Evolutionary conservation across 805 yeast species (phyloP).

Genomic region (Ogataea nakhonphanomensis): DNA sequence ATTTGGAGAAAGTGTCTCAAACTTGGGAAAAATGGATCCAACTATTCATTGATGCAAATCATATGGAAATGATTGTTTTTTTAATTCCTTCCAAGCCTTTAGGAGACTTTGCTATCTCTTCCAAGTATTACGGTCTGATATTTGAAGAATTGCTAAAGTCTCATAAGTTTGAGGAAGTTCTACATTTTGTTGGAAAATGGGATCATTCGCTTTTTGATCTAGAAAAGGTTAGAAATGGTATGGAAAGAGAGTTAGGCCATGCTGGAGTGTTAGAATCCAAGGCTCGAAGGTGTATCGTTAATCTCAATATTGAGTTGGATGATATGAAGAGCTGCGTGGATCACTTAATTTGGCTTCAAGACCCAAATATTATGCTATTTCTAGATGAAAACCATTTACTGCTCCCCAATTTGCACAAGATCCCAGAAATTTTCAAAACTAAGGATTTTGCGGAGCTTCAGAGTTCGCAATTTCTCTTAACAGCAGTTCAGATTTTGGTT

Average conservation of each 20-base stretch:
- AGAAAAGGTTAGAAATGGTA: conserved; percentile 37
- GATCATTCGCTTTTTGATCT: conserved; percentile 50
- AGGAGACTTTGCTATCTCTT: conserved; percentile 30
- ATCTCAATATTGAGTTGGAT: conserved; percentile 52
- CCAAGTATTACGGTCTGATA: conserved; percentile 42
- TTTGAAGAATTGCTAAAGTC: conserved; percentile 43
- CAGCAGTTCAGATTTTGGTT: conserved; percentile 53
- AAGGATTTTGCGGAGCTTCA: conserved; percentile 32
- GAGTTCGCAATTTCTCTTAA: conserved; percentile 35
- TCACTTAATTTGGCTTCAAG: conserved; percentile 57
- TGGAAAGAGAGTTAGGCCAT: conserved; percentile 43
- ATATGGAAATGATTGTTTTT: conserved; percentile 44
- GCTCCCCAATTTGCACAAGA: conserved; percentile 39
- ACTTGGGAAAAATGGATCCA: conserved; percentile 69
- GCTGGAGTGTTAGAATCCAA: conserved; percentile 1
- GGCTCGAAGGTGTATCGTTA: conserved; percentile 45
- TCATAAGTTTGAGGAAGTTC: conserved; percentile 36
- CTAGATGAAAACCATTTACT: conserved; percentile 63
- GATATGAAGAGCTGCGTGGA: conserved; percentile 62
- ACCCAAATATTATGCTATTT: conserved; percentile 52
- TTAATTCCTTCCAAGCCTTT: conserved; percentile 51
- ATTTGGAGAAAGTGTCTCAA: conserved; percentile 24
- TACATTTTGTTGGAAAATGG: conserved; percentile 53
- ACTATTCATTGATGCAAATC: conserved; percentile 47
- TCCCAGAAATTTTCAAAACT: conserved; percentile 52